Evolutionary conservation across 371 early-diverging fungal species (phyloP).

Genomic region (Mucor saturninus): DNA sequence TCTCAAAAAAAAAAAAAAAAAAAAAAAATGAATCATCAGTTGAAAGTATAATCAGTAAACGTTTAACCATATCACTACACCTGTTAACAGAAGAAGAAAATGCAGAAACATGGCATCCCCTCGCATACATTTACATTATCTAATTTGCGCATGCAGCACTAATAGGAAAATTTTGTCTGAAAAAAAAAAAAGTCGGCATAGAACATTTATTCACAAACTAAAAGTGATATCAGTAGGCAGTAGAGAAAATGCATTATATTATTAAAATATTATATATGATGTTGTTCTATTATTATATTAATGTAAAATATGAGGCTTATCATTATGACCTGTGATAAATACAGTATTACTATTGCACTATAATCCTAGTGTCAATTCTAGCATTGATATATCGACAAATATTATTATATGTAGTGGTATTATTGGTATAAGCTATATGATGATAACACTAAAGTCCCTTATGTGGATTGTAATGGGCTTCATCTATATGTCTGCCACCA

Average conservation of each 20-base stretch:
- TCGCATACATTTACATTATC: too few relatives aligned
- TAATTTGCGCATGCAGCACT: too few relatives aligned
- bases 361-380: background rate
- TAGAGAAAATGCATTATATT: slow-evolving; percentile 1
- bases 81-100: too few relatives aligned
- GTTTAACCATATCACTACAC: too few relatives aligned
- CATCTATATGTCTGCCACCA: slow-evolving; percentile 4
- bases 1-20: too few relatives aligned
- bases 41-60: too few relatives aligned
- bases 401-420: background rate
- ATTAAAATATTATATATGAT: slow-evolving; percentile 2
- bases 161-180: too few relatives aligned
- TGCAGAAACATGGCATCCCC: too few relatives aligned
- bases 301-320: background rate
- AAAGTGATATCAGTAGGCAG: background rate
- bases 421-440: background rate
- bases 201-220: background rate
- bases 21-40: too few relatives aligned
- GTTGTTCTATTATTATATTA: background rate
- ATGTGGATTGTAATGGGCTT: background rate
- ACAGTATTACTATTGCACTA: background rate
- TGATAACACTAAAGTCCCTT: background rate
- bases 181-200: too few relatives aligned
- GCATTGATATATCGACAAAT: background rate
- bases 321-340: background rate